Conservation (phyloP, 345 rosid genomes). For the Hirschfeldia incana region DNA sequence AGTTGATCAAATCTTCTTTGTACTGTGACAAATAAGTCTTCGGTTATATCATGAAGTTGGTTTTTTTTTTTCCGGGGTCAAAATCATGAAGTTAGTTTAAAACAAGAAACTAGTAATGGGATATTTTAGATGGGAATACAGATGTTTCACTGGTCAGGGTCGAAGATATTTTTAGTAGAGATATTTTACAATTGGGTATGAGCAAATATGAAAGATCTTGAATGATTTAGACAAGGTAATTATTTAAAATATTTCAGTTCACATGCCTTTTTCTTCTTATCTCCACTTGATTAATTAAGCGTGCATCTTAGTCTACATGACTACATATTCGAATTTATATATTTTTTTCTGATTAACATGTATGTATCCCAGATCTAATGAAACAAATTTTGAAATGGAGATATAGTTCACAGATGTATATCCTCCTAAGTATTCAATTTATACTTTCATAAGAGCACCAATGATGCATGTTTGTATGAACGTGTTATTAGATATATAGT, state of each 20-base stretch:
- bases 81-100: conserved; percentile 13
- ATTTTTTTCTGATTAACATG: not conserved
- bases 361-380: no score
- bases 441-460: not conserved
- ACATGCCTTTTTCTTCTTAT: not conserved
- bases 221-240: no score
- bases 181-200: conserved; percentile 1
- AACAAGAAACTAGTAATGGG: conserved; percentile 19
- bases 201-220: not conserved
- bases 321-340: not conserved
- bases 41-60: conserved; percentile 12
- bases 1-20: not conserved
- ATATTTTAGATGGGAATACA: conserved; percentile 1
- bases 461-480: not conserved
- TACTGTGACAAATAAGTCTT: not conserved
- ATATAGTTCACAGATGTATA: no score
- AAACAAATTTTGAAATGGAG: no score
- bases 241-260: no score
- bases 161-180: not conserved
- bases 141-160: not conserved
- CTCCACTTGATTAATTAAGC: not conserved
- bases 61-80: not conserved
- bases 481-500: not conserved
- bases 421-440: no score
- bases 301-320: not conserved